These are phyloP conservation scores for Psilocybe subaeruginosa DNA, from an alignment of 768 basidiomycete genomes.

Conservation along the genomic window DNA sequence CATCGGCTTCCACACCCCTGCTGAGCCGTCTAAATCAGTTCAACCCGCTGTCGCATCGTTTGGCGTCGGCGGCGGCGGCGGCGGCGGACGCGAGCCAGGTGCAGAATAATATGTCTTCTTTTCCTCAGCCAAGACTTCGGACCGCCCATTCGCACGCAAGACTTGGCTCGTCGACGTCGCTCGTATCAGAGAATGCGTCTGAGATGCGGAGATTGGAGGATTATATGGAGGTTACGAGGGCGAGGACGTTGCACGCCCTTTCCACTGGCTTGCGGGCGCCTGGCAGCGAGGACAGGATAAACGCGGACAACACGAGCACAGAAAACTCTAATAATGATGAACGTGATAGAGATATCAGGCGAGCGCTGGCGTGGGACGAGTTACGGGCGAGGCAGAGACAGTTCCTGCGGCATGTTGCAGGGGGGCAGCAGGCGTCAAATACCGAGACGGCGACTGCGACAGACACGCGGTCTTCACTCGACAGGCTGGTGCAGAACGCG, in stretches of 20 bases:
- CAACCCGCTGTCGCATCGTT: neutral
- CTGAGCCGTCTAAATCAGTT: neutral
- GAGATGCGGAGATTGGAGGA: conserved; percentile 43
- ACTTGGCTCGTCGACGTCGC: conserved; percentile 34
- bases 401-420: neutral
- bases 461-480: neutral
- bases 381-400: neutral
- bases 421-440: neutral
- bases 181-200: conserved; percentile 46
- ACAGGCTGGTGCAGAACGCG: neutral
- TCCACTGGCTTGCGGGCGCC: neutral
- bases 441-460: neutral
- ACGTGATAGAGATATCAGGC: neutral
- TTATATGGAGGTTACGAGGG: conserved; percentile 29
- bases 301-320: neutral
- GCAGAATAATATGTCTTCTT: neutral
- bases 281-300: neutral
- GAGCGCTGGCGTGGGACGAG: neutral
- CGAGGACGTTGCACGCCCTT: neutral
- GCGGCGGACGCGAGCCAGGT: neutral
- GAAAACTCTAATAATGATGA: neutral
- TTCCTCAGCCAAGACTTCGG: conserved; percentile 1
- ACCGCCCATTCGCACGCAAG: conserved; percentile 3
- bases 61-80: neutral
- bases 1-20: neutral